Evolutionary conservation across 345 rosid genomes (phyloP), one percentile per base, ranked within the genome.

Genomic region (Anastatica hierochuntica): DNA sequence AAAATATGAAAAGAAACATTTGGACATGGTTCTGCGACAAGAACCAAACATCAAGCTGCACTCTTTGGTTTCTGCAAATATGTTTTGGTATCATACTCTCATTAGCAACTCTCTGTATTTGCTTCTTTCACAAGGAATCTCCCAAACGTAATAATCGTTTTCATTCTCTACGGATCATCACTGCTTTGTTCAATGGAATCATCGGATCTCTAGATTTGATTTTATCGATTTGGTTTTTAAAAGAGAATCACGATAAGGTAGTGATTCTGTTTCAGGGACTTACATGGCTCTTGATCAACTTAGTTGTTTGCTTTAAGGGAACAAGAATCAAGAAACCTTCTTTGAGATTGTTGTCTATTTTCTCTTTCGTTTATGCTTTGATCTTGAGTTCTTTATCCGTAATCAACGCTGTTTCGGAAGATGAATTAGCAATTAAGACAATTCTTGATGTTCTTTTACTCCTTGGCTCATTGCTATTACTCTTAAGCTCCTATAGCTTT

Each of bases 141-240:
- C 49, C 36, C n/a, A 58, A 66, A 17, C 19, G 15, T 0, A 36
- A 19, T 62, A 76, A 43, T 9, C 50, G 1, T 73, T 71, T 51
- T 52, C 27, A 5, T 53, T 39, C 8, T 11, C 58, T 80, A 44
- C 84, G 76, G 43, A 58, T 72, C 9, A 57, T 61, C 0, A 78
- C 97, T 37, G 77, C 76, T 11, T 7, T 77, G 7, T 47, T 75
- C 43, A 86, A 86, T 63, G 86, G 82, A 4, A 54, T 74, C 55
- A 60, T 86, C 34, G 97, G 97, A 31, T 39, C 80, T 29, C 45
- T 67, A 18, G 80, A 82, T 69, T 49, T 82, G 13, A 46, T 81
- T 52, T 69, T 74, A 26, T 85, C 83, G 54, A 43, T 64, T 50
- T 84, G 88, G 86, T 55, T 49, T 45, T 58, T 86, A 49, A 80